These are phyloP conservation scores for Blastobotrys chiropterorum DNA, from an alignment of 805 yeast species.

Conservation along the genomic window DNA sequence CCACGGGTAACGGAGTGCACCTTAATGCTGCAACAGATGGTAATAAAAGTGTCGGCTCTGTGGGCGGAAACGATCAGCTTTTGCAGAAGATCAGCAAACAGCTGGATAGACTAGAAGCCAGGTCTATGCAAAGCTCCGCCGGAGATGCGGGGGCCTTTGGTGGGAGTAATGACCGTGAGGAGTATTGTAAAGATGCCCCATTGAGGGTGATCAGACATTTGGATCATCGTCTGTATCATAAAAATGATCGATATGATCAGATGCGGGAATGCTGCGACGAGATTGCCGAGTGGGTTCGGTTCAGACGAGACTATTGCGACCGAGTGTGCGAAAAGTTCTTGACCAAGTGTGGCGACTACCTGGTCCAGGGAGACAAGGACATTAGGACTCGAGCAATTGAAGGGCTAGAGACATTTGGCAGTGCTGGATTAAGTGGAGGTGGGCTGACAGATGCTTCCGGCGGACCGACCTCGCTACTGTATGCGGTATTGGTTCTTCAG, in stretches of 20 bases:
- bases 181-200: constrained; percentile 33
- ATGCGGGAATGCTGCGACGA: constrained; percentile 36
- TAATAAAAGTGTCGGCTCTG: too few relatives aligned
- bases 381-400: not conserved
- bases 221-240: constrained; percentile 18
- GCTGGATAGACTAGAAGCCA: not conserved
- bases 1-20: not conserved
- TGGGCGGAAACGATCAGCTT: too few relatives aligned
- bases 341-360: constrained; percentile 53
- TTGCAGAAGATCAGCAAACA: not conserved
- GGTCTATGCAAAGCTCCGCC: not conserved
- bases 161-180: not conserved
- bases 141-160: not conserved
- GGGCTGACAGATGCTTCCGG: constrained; percentile 37
- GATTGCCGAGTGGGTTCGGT: constrained; percentile 41
- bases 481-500: constrained; percentile 13
- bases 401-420: constrained; percentile 5
- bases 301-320: constrained; percentile 40
- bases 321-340: constrained; percentile 43
- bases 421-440: constrained; percentile 48
- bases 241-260: constrained; percentile 27
- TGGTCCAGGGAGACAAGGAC: constrained; percentile 33
- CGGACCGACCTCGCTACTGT: constrained; percentile 9
- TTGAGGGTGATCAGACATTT: constrained; percentile 22
- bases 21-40: not conserved